Evolutionary conservation across 495 filamentous ascomycete genomes (phyloP), one percentile per base, ranked within the genome.

Genomic region (Aspergillus ostianus): DNA sequence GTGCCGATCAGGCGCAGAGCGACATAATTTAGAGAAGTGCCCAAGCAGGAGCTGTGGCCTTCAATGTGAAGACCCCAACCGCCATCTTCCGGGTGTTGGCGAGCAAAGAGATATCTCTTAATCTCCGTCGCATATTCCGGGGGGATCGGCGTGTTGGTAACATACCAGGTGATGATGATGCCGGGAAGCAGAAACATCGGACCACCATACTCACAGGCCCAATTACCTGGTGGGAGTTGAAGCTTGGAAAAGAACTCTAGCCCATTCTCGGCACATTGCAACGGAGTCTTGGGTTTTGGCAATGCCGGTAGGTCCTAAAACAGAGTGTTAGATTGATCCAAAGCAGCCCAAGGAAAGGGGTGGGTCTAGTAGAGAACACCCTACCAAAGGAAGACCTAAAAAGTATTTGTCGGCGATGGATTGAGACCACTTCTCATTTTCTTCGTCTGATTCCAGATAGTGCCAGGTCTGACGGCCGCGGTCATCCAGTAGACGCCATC

Each of bases 41-140:
- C 94, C 65, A 97, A 93, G 10, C 91, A 93, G 0, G 90, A 90
- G 69, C 89, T 95, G 62, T 97, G 89, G n/a, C 85, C 94, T 70
- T 98, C 94, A 56, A 96, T 96, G 67, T 98, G 95, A 26, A 98
- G 77, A 3, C 94, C 95, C 94, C 94, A 98, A 19, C 94, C 94
- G 26, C 94, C 94, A 77, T 98, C 92, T 30, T 90, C 85, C 0
- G 90, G 86, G 67, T 97, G 78, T 62, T 93, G 91, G 41, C 92
- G 86, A 13, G 90, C 89, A 69, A 93, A 93, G 13, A 98, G 84
- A 74, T 98, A 98, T 62, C 92, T 88, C 66, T 85, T 94, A 74
- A 98, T 96, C 74, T 98, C 94, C 23, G 87, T 91, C 8, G 86
- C 85, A 71, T 90, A 86, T 57, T 88, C 84, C 67, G 84, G 86